Conservation (phyloP, 129 eudicot species). For the Cynara cardunculus region DNA sequence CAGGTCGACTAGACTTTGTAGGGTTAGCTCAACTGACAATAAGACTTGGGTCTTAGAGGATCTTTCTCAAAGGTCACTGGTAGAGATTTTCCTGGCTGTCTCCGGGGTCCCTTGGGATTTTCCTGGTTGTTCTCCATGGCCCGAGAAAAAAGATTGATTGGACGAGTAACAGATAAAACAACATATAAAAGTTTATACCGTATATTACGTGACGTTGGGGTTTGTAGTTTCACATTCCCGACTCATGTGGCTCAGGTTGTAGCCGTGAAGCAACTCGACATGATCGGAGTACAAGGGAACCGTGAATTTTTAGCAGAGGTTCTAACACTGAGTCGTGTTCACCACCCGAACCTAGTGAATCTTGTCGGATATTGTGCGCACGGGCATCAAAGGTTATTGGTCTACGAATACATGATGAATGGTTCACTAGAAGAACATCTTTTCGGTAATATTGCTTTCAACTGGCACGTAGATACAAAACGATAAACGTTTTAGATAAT, state of each 20-base stretch:
- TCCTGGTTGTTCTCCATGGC: no score
- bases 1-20: neutral
- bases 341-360: slow-evolving; percentile 63
- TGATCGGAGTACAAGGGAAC: slow-evolving; percentile 57
- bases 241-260: slow-evolving; percentile 29
- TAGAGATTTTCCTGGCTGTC: no score
- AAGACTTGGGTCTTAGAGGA: no score
- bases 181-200: neutral
- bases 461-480: neutral
- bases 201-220: neutral
- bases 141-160: no score
- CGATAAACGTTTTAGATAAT: neutral
- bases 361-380: slow-evolving; percentile 65
- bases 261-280: slow-evolving; percentile 75
- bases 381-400: slow-evolving; percentile 62
- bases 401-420: slow-evolving; percentile 67
- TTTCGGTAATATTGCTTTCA: slow-evolving; percentile 44
- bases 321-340: slow-evolving; percentile 43
- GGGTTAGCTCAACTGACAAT: no score
- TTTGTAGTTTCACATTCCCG: slow-evolving; percentile 10
- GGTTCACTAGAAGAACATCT: slow-evolving; percentile 86
- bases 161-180: no score
- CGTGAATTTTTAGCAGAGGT: slow-evolving; percentile 60
- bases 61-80: no score
- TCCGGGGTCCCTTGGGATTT: no score